Percentiles rank a stretch among this genome's conserved stretches.
Evolutionary conservation across 2,329 filamentous ascomycete genomes (phyloP).

Genomic region (Blumeria graminis): DNA sequence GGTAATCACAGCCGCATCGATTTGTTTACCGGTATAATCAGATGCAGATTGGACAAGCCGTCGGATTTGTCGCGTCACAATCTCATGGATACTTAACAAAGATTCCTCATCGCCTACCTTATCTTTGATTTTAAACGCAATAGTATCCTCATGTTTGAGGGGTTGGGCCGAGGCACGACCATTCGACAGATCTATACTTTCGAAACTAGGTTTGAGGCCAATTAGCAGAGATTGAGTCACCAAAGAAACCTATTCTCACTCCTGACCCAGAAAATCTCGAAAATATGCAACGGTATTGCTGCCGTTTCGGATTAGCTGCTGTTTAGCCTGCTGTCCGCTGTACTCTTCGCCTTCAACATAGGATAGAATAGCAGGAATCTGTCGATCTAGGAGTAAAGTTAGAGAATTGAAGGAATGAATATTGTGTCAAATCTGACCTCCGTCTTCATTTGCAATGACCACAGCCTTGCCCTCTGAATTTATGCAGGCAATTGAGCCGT

Average conservation of each 20-base stretch:
- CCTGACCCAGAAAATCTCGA: slow-evolving; percentile 83
- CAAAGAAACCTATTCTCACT: slow-evolving; percentile 29
- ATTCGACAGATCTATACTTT: slow-evolving; percentile 87
- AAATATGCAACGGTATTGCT: slow-evolving; percentile 90
- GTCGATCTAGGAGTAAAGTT: slow-evolving; percentile 41
- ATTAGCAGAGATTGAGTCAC: no score
- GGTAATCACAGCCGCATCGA: slow-evolving; percentile 85
- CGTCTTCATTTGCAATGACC: slow-evolving; percentile 97
- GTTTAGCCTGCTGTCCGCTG: slow-evolving; percentile 85
- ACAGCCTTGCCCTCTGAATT: slow-evolving; percentile 85
- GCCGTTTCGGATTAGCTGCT: slow-evolving; percentile 75
- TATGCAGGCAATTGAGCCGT: slow-evolving; percentile 90
- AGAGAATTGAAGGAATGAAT: neutral
- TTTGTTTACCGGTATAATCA: slow-evolving; percentile 77
- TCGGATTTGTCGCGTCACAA: slow-evolving; percentile 63
- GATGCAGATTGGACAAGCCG: slow-evolving; percentile 63
- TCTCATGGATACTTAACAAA: slow-evolving; percentile 52
- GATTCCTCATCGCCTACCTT: slow-evolving; percentile 39
- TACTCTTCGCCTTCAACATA: slow-evolving; percentile 95
- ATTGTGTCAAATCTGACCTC: slow-evolving; percentile 29
- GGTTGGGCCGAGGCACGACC: slow-evolving; percentile 87
- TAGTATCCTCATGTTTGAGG: slow-evolving; percentile 41
- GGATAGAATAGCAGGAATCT: slow-evolving; percentile 83
- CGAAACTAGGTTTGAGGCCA: slow-evolving; percentile 31
- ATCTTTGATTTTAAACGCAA: slow-evolving; percentile 70